Evolutionary conservation across 371 early-diverging fungal genomes (phyloP).

Genomic region (Lichtheimia ornata): DNA sequence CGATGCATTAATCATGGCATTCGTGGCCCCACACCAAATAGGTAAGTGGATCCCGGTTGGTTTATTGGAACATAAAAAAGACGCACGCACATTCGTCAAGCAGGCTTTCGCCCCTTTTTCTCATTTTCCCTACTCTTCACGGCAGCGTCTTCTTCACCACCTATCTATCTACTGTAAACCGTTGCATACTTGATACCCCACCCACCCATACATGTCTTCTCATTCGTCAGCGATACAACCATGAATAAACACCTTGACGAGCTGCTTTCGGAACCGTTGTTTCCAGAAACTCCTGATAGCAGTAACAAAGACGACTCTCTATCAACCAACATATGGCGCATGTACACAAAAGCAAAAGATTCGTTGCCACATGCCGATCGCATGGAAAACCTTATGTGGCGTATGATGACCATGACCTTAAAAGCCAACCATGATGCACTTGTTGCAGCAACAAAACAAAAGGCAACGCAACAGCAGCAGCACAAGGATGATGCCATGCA

Average conservation of each 20-base stretch:
- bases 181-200: no score
- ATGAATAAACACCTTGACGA: neutral
- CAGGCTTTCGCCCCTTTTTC: no score
- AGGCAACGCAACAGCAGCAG: neutral
- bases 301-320: conserved; percentile 52
- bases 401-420: conserved; percentile 68
- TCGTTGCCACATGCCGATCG: conserved; percentile 64
- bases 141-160: no score
- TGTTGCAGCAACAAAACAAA: neutral
- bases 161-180: no score
- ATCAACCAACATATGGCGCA: conserved; percentile 66
- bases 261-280: conserved; percentile 3
- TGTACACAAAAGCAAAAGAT: conserved; percentile 72
- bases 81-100: no score
- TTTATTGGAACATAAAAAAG: no score
- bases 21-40: no score
- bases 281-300: neutral
- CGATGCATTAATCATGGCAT: no score
- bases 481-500: conserved; percentile 6
- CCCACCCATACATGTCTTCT: no score
- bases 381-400: conserved; percentile 72
- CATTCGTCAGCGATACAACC: no score
- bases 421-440: conserved; percentile 35
- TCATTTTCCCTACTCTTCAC: no score
- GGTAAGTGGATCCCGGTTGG: no score